Base-by-base conservation (phyloP, 2,329 filamentous ascomycete species). In the Fusarium coffeatum region DNA sequence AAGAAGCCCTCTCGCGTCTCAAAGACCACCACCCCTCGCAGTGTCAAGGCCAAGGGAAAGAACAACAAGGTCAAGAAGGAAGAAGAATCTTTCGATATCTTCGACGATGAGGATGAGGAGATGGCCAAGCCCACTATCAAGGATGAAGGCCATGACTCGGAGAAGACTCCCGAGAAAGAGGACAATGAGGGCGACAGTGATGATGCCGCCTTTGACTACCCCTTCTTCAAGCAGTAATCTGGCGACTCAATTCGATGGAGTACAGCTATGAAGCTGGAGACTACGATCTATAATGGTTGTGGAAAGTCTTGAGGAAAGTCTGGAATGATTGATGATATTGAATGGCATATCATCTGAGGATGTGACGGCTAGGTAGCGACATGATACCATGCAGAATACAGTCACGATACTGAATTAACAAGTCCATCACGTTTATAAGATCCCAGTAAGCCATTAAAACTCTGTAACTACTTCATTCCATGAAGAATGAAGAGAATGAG, bases 11-110 rank as follows among this genome's bases (percentile, higher is more conserved):
- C 55, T 10, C 80, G 76, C 67, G 74, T 80, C 25, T 56, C 60
- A 51, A 81, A 80, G 76, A 79, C 79, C 73, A 68, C 72, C 5
- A 68, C 72, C 4, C 51, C 73, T n/a, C 76, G 76, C 13, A 54
- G 64, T 41, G 54, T 11, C 42, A 76, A 73, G 54, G 63, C 55
- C 16, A 75, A 71, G 47, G 59, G 57, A 4, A 66, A 66, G 34
- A 45, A 61, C 15, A 51, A 53, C 59, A 76, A 73, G 55, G 57
- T 68, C 45, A 75, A 74, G 68, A 72, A 73, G 58, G 72, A 78
- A 18, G 60, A 72, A 6, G 22, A 71, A 8, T 41, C 49, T 9
- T 48, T 64, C 3, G 55, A 55, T 3, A 43, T 27, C 30, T 61
- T 32, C 16, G 61, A 68, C 3, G 61, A 69, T 5, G 66, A 68